Conservation (phyloP, 495 filamentous ascomycete genomes). For the Clohesyomyces aquaticus region DNA sequence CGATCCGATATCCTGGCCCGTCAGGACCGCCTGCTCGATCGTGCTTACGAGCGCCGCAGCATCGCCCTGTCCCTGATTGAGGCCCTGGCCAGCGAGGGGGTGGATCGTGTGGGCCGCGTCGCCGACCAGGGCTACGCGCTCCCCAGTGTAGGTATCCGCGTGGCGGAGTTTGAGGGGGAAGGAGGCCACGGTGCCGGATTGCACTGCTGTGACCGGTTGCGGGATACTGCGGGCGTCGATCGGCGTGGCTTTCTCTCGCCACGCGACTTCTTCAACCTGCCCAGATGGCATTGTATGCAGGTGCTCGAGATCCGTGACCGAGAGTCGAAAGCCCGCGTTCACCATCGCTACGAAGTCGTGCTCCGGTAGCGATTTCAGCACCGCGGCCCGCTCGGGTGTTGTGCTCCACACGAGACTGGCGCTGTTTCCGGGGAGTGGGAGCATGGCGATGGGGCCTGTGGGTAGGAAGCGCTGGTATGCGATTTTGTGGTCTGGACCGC, state of each 20-base stretch:
- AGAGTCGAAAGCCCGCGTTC: constrained; percentile 89
- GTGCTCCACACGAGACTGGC: constrained; percentile 94
- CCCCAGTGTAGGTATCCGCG: constrained; percentile 85
- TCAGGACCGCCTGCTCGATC: constrained; percentile 74
- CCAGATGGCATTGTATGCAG: constrained; percentile 64
- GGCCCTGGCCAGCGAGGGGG: constrained; percentile 89
- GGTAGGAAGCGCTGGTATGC: constrained; percentile 97
- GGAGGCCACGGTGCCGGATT: constrained; percentile 78
- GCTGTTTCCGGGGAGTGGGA: constrained; percentile 83
- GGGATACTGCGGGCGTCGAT: constrained; percentile 57
- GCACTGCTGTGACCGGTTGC: constrained; percentile 65
- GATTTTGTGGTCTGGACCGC: constrained; percentile 61
- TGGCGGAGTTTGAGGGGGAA: constrained; percentile 92
- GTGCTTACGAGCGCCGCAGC: constrained; percentile 72
- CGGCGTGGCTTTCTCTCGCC: constrained; percentile 74
- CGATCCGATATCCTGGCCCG: constrained; percentile 77
- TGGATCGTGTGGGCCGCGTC: constrained; percentile 96
- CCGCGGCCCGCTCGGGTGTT: constrained; percentile 72
- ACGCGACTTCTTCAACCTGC: constrained; percentile 75
- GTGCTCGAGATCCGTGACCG: constrained; percentile 75
- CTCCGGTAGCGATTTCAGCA: constrained; percentile 72
- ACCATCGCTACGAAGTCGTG: constrained; percentile 83
- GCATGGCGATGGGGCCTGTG: constrained; percentile 84
- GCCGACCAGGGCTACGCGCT: constrained; percentile 84
- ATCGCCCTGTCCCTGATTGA: constrained; percentile 92